phyloP scores from a whole-genome alignment of 164 flowering plant genomes.

The Vitis rotundifolia region DNA sequence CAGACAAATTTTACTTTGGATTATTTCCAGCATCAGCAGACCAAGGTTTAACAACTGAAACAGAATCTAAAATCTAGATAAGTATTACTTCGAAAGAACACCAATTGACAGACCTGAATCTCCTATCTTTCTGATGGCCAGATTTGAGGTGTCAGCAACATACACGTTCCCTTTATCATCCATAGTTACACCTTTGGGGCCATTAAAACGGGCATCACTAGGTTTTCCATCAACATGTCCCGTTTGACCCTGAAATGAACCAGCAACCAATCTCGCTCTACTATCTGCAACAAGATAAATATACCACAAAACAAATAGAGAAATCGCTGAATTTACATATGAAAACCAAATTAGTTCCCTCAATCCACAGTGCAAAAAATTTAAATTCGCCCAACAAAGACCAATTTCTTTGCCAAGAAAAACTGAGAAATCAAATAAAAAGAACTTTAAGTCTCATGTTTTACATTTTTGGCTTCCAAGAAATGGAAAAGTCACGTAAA shows the following conservation, averaged over 20 bases:
- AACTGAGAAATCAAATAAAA: too few species aligned
- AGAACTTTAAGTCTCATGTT: too few species aligned
- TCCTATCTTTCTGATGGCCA: constrained; percentile 93
- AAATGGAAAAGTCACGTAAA: too few species aligned
- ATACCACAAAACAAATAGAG: not conserved
- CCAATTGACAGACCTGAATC: constrained; percentile 61
- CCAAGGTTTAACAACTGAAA: too few species aligned
- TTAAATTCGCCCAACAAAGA: not conserved
- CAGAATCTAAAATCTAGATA: not conserved
- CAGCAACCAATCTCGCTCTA: constrained; percentile 95
- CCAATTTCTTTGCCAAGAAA: too few species aligned
- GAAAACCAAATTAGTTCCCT: not conserved
- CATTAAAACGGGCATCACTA: constrained; percentile 90
- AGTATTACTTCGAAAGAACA: not conserved
- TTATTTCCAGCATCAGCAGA: too few species aligned
- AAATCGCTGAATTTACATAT: not conserved
- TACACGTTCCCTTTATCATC: constrained; percentile 95
- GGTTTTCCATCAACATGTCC: constrained; percentile 99
- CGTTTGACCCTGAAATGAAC: constrained; percentile 87
- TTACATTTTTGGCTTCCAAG: too few species aligned
- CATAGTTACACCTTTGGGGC: constrained; percentile 91
- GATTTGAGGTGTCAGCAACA: constrained; percentile 88
- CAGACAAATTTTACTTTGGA: too few species aligned
- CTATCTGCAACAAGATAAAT: constrained; percentile 65
- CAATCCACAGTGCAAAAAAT: not conserved